These are phyloP conservation scores for Hypholoma fasciculare DNA, from an alignment of 768 basidiomycete species.

Conservation along the genomic window DNA sequence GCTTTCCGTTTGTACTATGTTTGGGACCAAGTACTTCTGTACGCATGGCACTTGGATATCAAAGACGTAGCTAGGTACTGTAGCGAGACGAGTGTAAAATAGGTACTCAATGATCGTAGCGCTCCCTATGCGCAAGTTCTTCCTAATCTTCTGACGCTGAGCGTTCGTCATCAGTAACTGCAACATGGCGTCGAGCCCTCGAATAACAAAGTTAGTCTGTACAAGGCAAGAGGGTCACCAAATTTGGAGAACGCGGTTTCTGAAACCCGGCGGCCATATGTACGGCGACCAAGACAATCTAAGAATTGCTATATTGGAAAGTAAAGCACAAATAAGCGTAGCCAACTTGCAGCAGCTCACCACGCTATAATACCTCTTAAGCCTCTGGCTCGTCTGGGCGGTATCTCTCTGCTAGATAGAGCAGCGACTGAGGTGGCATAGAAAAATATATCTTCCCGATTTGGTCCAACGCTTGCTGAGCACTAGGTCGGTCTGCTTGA, in stretches of 20 bases:
- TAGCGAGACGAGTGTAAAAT: neutral
- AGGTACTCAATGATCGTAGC: conserved; percentile 8
- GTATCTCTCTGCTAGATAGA: too few species aligned
- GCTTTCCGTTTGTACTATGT: too few species aligned
- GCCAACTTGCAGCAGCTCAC: too few species aligned
- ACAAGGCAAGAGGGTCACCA: neutral
- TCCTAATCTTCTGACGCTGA: neutral
- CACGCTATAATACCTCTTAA: too few species aligned
- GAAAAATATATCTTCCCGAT: conserved; percentile 9
- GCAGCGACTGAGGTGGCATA: conserved; percentile 4
- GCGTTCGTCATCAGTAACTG: conserved; percentile 1
- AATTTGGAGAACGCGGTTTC: conserved; percentile 4
- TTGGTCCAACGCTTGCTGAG: conserved; percentile 6
- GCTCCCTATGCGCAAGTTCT: conserved; percentile 4
- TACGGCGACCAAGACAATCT: conserved; percentile 13
- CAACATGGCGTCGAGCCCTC: conserved; percentile 11
- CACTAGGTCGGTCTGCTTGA: neutral
- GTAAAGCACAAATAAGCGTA: conserved; percentile 17
- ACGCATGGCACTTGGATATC: too few species aligned
- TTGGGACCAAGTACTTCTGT: too few species aligned
- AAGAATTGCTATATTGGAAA: too few species aligned
- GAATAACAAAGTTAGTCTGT: conserved; percentile 9
- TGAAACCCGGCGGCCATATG: conserved; percentile 24
- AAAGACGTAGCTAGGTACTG: too few species aligned
- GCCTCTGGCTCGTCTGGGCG: too few species aligned